Evolutionary conservation across 1,284 basidiomycete genomes (phyloP).

Genomic region (Cutaneotrichosporon sp.): DNA sequence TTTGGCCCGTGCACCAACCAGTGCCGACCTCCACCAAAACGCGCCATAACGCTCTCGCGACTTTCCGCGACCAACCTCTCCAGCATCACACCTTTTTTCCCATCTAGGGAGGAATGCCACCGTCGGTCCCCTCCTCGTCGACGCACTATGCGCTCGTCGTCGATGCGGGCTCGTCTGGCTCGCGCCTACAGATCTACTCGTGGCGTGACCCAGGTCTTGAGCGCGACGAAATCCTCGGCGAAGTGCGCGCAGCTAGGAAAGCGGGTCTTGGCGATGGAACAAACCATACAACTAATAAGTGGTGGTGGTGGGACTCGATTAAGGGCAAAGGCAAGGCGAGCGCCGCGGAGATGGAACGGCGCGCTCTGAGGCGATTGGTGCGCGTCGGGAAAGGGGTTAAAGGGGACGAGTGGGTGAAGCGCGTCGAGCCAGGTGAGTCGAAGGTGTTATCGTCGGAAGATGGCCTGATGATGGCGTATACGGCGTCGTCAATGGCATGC

Average conservation of each 20-base stretch:
- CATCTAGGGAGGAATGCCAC: conserved; percentile 32
- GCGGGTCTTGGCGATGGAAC: conserved; percentile 8
- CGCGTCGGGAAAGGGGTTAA: conserved; percentile 87
- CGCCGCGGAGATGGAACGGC: conserved; percentile 35
- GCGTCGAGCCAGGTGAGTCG: conserved; percentile 83
- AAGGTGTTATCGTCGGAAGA: too few relatives aligned
- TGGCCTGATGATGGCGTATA: too few relatives aligned
- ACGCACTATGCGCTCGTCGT: conserved; percentile 92
- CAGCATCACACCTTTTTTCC: neutral
- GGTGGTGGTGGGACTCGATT: conserved; percentile 38
- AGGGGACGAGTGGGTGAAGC: conserved; percentile 78
- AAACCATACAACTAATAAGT: neutral
- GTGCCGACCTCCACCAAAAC: too few relatives aligned
- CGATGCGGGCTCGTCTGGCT: conserved; percentile 96
- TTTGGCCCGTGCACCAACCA: too few relatives aligned
- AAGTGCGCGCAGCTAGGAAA: conserved; percentile 28
- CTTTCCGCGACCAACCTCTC: too few relatives aligned
- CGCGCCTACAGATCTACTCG: conserved; percentile 92
- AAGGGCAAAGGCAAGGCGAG: conserved; percentile 33
- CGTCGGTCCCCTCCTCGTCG: conserved; percentile 50
- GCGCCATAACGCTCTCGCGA: too few relatives aligned
- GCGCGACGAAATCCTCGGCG: conserved; percentile 44
- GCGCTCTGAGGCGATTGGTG: conserved; percentile 57
- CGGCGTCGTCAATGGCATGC: too few relatives aligned
- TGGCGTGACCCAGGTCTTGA: conserved; percentile 76